Conservation (phyloP, 176 grass and related monocot genomes). For the Tillandsia fasciculata region DNA sequence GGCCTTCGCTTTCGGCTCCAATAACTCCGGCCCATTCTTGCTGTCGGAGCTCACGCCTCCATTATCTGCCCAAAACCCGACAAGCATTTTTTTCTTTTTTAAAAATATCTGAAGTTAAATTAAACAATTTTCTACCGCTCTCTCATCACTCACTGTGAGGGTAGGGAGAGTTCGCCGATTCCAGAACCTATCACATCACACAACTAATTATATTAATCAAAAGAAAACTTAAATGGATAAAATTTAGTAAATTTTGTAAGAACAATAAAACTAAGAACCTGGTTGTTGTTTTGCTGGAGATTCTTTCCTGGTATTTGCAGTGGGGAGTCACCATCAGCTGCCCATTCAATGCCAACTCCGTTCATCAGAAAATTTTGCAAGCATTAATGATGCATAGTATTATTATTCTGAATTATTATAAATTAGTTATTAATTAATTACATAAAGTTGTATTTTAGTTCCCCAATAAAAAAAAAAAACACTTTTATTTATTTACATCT, state of each 20-base stretch:
- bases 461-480: too few relatives aligned
- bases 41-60: background rate
- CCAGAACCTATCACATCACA: slow-evolving; percentile 29
- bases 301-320: slow-evolving; percentile 41
- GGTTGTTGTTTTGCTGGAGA: slow-evolving; percentile 19
- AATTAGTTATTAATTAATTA: too few relatives aligned
- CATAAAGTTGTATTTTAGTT: too few relatives aligned
- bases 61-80: background rate
- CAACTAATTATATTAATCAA: background rate
- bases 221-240: background rate
- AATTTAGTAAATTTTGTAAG: background rate
- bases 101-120: background rate
- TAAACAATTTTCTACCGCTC: background rate
- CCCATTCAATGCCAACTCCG: background rate
- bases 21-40: slow-evolving; percentile 23
- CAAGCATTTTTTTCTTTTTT: background rate
- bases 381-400: background rate
- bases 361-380: background rate
- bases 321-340: slow-evolving; percentile 78
- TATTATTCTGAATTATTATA: background rate
- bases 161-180: slow-evolving; percentile 37
- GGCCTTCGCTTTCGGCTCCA: slow-evolving; percentile 10
- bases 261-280: background rate
- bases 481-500: too few relatives aligned
- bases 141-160: slow-evolving; percentile 40